These are phyloP conservation scores for Thalassiosira exigua DNA, from an alignment of 352 stramenopile genomes.

Conservation along the genomic window DNA sequence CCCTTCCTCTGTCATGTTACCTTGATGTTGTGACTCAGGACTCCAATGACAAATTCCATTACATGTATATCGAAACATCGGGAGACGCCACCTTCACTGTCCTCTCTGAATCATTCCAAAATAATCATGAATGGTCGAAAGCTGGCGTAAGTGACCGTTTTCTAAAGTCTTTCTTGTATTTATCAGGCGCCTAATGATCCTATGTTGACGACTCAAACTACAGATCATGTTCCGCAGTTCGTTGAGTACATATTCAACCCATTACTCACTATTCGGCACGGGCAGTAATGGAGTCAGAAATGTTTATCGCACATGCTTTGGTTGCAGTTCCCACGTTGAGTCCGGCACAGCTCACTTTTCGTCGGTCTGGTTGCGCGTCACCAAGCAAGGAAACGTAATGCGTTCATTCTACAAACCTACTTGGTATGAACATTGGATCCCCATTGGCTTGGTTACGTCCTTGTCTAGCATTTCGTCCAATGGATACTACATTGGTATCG, in stretches of 20 bases:
- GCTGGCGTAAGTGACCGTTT: conserved; percentile 17
- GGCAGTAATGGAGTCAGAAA: conserved; percentile 39
- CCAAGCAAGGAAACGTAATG: conserved; percentile 55
- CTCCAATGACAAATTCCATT: conserved; percentile 55
- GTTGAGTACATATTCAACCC: conserved; percentile 10
- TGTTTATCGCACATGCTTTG: conserved; percentile 38
- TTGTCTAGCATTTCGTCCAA: conserved; percentile 44
- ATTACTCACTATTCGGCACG: conserved; percentile 49
- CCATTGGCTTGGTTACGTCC: conserved; percentile 39
- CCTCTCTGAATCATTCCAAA: conserved; percentile 38
- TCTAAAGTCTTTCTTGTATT: conserved; percentile 4
- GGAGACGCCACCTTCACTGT: conserved; percentile 53
- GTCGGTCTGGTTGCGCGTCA: conserved; percentile 48
- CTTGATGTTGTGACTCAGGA: neutral
- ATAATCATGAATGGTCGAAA: conserved; percentile 35
- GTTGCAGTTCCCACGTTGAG: conserved; percentile 15
- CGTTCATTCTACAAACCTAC: conserved; percentile 44
- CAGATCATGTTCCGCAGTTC: conserved; percentile 47
- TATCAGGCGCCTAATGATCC: neutral
- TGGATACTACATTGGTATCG: conserved; percentile 57
- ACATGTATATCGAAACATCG: conserved; percentile 55
- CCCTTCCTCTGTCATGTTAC: too few relatives aligned
- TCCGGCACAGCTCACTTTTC: neutral
- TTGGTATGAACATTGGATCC: conserved; percentile 25
- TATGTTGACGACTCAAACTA: neutral